Percentiles rank a stretch among this genome's conserved stretches.
Evolutionary conservation across 2,329 filamentous ascomycete species (phyloP).

Genomic region (Microdochium trichocladiopsis): DNA sequence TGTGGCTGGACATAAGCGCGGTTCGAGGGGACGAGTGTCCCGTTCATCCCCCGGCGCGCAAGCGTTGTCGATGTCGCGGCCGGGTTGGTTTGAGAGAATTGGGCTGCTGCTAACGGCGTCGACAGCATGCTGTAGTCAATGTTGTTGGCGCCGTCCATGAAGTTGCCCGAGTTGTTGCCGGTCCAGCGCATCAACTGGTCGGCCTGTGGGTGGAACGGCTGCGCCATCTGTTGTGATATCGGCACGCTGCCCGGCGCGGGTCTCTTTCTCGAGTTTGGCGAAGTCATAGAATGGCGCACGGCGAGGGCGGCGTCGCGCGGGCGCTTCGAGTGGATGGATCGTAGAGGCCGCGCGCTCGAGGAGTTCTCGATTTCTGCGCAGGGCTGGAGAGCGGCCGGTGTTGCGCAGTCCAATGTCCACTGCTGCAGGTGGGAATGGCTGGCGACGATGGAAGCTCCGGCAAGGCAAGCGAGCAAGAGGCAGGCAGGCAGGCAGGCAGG

Average conservation of each 20-base stretch:
- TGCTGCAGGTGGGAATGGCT: background rate
- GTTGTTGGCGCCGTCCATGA: constrained; percentile 23
- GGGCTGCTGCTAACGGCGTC: constrained; percentile 20
- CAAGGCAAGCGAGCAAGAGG: background rate
- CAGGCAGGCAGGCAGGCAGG: too few species aligned
- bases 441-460: background rate
- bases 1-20: constrained; percentile 18
- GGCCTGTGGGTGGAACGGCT: constrained; percentile 25
- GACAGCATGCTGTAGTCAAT: constrained; percentile 22
- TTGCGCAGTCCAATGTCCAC: background rate
- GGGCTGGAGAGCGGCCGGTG: background rate
- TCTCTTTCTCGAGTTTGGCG: constrained; percentile 24
- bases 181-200: constrained; percentile 50
- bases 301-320: background rate
- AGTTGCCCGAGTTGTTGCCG: constrained; percentile 25
- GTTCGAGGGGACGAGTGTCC: constrained; percentile 33
- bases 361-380: background rate
- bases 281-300: constrained; percentile 6
- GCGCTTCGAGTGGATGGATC: background rate
- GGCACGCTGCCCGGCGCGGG: constrained; percentile 22
- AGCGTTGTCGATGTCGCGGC: constrained; percentile 38
- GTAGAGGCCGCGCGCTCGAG: background rate
- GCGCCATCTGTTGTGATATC: constrained; percentile 31
- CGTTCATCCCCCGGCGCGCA: constrained; percentile 44
- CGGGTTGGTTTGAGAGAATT: constrained; percentile 17